Conservation (phyloP, 768 basidiomycete species). For the Amanita brunnescens region DNA sequence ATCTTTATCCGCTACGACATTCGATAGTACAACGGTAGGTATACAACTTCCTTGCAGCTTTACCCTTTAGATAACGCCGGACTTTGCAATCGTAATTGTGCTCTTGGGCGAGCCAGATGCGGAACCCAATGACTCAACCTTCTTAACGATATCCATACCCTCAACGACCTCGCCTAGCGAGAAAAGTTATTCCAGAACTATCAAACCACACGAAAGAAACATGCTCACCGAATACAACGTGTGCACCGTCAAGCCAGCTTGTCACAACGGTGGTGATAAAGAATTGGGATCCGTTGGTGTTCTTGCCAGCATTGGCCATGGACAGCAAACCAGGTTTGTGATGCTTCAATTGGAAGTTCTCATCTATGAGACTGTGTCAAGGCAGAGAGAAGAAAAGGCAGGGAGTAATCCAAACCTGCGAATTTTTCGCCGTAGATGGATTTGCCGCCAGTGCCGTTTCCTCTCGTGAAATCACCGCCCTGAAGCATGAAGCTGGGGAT, state of each 20-base stretch:
- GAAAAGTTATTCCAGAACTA: neutral
- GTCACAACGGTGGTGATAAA: slow-evolving; percentile 82
- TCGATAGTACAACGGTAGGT: slow-evolving; percentile 3
- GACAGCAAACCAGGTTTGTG: slow-evolving; percentile 57
- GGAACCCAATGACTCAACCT: slow-evolving; percentile 32
- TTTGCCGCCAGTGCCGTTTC: slow-evolving; percentile 71
- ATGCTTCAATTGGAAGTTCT: slow-evolving; percentile 79
- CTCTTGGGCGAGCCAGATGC: slow-evolving; percentile 30
- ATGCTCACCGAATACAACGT: slow-evolving; percentile 76
- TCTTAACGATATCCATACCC: slow-evolving; percentile 46
- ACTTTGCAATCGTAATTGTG: slow-evolving; percentile 43
- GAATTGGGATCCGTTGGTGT: slow-evolving; percentile 86
- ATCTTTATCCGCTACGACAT: too few species aligned
- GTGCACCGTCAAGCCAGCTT: slow-evolving; percentile 72
- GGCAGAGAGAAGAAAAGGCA: neutral
- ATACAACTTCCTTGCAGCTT: neutral
- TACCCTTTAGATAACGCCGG: slow-evolving; percentile 36
- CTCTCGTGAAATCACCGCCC: slow-evolving; percentile 76
- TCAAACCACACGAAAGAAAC: slow-evolving; percentile 1
- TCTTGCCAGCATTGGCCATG: slow-evolving; percentile 73
- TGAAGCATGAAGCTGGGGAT: slow-evolving; percentile 85
- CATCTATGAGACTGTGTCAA: slow-evolving; percentile 39
- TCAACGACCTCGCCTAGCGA: slow-evolving; percentile 54
- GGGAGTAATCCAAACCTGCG: slow-evolving; percentile 30
- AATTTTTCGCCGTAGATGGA: slow-evolving; percentile 71